Evolutionary conservation across 805 yeast species (phyloP), one percentile per base, ranked within the genome.

Genomic region (Monosporozyma yasuniensis): DNA sequence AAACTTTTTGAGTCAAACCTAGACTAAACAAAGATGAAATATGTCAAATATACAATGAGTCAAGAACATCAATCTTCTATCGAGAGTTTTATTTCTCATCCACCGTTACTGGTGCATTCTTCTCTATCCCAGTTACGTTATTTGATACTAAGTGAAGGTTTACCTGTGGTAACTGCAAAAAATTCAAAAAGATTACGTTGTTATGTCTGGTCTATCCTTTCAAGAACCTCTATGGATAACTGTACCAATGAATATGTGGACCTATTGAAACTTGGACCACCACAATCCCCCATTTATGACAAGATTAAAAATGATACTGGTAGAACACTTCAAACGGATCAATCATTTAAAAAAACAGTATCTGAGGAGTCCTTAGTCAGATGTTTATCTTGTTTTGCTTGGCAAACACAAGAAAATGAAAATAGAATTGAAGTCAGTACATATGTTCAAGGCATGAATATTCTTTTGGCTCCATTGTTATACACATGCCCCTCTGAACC

Each of bases 401-500:
- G 79, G 64, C 66, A 75, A 42, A 61, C 61, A 12, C 54, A 58
- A 27, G 61, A 58, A 32, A 19, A 46, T 14, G 50, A 51, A 3
- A 46, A 35, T 12, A 51, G 45, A 32, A 37, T 44, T 3, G 32
- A 47, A 14, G 55, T 61, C 27, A 57, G 64, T 47, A 56, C 72
- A 0, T 87, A 87, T 61, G 96, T 89, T n/a, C 96, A 89, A 63
- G 96, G 96, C 2, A 80, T 90, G 84, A 89, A 89, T 62, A 88
- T 89, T 0, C 65, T 89, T 21, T 75, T 84, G 22, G 96, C 96
- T 0, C 96, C 96, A 1, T 77, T 89, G 49, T 76, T 88, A 16
- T 89, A 79, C 61, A 75, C 84, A 0, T 75, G 84, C 57, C 80
- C 82, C 41, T 79, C 88, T 34, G 97, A 89, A 63, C 89, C 96